A percentile compares a stretch with the other conserved stretches of the same genome.
phyloP scores from a whole-genome alignment of 345 rosid species.

The Melastoma malabathricum region DNA sequence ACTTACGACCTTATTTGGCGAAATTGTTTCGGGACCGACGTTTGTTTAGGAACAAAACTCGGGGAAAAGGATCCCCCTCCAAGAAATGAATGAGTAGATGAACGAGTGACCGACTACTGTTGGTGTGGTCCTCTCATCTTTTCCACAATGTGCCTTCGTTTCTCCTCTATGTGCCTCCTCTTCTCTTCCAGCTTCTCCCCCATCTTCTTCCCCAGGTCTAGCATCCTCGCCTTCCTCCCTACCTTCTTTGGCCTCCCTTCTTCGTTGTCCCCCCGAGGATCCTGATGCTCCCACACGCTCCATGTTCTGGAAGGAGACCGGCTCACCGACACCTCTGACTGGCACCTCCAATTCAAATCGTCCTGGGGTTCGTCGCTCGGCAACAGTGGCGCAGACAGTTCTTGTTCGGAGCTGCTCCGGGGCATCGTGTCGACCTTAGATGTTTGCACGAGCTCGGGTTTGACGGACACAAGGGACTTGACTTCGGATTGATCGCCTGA shows the following conservation, averaged over 20 bases:
- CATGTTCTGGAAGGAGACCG: slow-evolving; percentile 11
- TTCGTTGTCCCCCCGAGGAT: slow-evolving; percentile 25
- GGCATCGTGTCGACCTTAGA: too few species aligned
- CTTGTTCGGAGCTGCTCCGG: slow-evolving; percentile 30
- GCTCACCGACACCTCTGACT: slow-evolving; percentile 14
- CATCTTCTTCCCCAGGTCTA: slow-evolving; percentile 74
- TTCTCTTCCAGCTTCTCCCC: slow-evolving; percentile 86
- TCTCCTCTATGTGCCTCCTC: slow-evolving; percentile 77
- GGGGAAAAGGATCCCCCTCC: too few species aligned
- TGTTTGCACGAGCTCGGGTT: too few species aligned
- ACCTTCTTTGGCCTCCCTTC: slow-evolving; percentile 41
- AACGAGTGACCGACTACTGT: not conserved
- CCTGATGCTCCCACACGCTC: not conserved
- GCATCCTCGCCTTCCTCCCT: slow-evolving; percentile 63
- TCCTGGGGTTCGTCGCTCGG: slow-evolving; percentile 21
- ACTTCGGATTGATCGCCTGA: slow-evolving; percentile 13
- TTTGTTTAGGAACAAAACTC: too few species aligned
- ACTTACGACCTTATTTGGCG: too few species aligned
- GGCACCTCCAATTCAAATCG: slow-evolving; percentile 4
- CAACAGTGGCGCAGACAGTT: slow-evolving; percentile 43
- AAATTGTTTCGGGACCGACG: too few species aligned
- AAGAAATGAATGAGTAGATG: too few species aligned
- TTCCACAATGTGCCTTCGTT: slow-evolving; percentile 60
- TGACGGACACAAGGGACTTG: too few species aligned
- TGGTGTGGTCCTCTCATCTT: slow-evolving; percentile 62